Conservation (phyloP, 495 filamentous ascomycete species). For the Viridothelium virens region DNA sequence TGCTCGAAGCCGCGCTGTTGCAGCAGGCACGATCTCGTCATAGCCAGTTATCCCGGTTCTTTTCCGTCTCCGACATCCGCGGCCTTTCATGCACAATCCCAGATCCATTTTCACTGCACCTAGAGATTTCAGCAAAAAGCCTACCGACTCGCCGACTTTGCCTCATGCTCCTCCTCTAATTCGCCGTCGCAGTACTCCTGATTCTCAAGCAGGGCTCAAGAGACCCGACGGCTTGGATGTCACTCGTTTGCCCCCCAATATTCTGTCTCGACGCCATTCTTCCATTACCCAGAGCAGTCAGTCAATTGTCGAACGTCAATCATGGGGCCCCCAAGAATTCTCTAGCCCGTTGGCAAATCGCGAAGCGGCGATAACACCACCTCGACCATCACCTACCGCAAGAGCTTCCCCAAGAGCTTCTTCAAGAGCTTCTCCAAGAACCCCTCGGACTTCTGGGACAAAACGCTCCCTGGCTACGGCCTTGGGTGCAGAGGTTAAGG, state of each 20-base stretch:
- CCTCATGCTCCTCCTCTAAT: conserved; percentile 1
- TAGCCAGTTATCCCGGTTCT: background rate
- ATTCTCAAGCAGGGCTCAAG: conserved; percentile 11
- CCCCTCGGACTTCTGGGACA: background rate
- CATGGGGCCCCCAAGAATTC: background rate
- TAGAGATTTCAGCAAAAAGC: conserved; percentile 16
- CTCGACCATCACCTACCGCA: background rate
- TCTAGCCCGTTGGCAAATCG: background rate
- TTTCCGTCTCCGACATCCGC: too few species aligned
- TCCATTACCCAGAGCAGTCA: background rate
- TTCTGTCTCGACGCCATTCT: conserved; percentile 1
- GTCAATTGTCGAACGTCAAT: background rate
- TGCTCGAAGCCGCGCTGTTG: background rate
- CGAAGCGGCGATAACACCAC: background rate
- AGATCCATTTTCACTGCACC: conserved; percentile 27
- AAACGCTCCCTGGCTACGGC: background rate
- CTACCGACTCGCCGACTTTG: background rate
- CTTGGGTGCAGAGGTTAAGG: conserved; percentile 6
- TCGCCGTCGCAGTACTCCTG: conserved; percentile 23
- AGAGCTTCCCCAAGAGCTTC: background rate
- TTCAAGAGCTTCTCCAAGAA: background rate
- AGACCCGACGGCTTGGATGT: background rate
- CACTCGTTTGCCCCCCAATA: background rate
- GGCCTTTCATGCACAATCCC: conserved; percentile 22
- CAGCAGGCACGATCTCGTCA: background rate